Evolutionary conservation across 208 protist genomes (phyloP), one percentile per base, ranked within the genome.

Genomic region (Trypanosoma avium): DNA sequence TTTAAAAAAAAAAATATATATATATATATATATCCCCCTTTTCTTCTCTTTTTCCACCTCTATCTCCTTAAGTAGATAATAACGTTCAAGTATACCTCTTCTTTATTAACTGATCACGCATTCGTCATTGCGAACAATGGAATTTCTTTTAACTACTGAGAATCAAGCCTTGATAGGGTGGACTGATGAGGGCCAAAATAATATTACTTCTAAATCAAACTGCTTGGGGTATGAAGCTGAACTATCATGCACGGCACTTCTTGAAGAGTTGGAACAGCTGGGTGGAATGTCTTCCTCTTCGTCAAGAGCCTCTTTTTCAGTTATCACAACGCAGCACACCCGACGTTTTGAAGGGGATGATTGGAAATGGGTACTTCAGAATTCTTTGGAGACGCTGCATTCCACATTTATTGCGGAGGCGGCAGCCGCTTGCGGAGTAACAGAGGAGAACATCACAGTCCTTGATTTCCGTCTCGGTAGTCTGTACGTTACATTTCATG

Each of bases 401-500:
- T 68, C 68, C 30, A 82, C 77, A 0, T 89, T 93, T 53, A 61
- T 83, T 10, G 57, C 48, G n/a, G 83, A 93, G 58, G 83, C 77
- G 19, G 77, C 74, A 43, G 53, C 53, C 7, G 83, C 83, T n/a
- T 74, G 84, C 21, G 38, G 64, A 8, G 75, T 90, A 17, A 48
- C 63, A 19, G 61, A 66, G 49, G 67, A 79, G 10, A 69, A 75
- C 30, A 84, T 93, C 53, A 63, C 47, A 1, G 52, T 72, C 29
- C 70, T 86, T 4, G 67, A 83, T 43, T 75, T 93, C 43, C 75
- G 82, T 40, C 83, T 93, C 27, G 87, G 87, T n/a, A 93, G 87
- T 43, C 69, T 93, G 21, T 86, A 93, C 67, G 87, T 90, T 17
- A 90, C 83, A 12, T 89, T 93, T 54, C 83, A 88, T 43, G 87